Base-by-base conservation (phyloP, 1,139 yeast genomes). In the Debaryomyces subglobosus region DNA sequence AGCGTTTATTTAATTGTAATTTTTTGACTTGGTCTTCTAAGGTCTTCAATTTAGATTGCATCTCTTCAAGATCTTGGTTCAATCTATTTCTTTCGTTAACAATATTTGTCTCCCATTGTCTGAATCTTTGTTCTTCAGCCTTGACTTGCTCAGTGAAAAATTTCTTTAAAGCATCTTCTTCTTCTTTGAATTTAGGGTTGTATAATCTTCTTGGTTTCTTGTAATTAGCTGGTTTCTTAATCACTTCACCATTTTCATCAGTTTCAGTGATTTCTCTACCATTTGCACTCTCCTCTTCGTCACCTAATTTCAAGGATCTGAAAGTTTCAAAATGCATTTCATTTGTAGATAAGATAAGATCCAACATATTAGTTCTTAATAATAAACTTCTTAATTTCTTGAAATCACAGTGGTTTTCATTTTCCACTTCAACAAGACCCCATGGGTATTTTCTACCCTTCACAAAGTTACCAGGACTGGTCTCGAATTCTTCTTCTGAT, bases 91-190 rank as follows among this genome's bases (percentile, higher is more conserved):
- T 86, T 74, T 92, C 98, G 59, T 89, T 89, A 55, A 91, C 95
- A 59, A 94, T 89, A 65, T 92, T 92, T 59, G 91, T 89, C 72
- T 92, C 98, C 98, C 99, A 94, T 75, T 92, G 96, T 76, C 96
- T 86, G 74, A 94, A 95, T 65, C 99, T 82, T 63, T 89, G 96
- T 64, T 95, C 99, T 72, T 94, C 99, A 44, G 90, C 89, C 74
- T 92, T 91, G 54, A 95, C 97, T 73, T 94, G 98, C 67, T 92
- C 98, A n/a, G 98, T 94, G 71, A 94, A 94, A 68, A 89, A 88
- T 71, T 89, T 87, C 80, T 95, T 91, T 65, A 95, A 79, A 30
- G 94, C 88, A 67, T 89, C 96, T 70, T 95, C 99, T 67, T 94
- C 98, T 69, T 94, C 97, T 69, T 90, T 87, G 72, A 89, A 94